Evolutionary conservation across 2,329 filamentous ascomycete genomes (phyloP).

Genomic region (Paracoccidioides brasiliensis): DNA sequence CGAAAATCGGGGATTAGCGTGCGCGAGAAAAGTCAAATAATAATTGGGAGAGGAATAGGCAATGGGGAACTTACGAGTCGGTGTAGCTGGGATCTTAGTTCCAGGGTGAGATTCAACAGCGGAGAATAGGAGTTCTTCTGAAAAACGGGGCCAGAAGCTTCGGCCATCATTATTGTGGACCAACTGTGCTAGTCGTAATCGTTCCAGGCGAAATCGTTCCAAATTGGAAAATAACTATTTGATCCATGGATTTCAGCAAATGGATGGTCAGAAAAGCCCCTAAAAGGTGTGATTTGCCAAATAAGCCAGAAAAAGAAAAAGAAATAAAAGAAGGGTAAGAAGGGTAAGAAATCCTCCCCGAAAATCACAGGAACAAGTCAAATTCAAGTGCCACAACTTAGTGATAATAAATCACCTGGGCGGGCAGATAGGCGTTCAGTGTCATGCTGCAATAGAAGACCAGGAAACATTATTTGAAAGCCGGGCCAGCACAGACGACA

Average conservation of each 20-base stretch:
- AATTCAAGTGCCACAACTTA: not conserved
- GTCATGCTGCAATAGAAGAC: not conserved
- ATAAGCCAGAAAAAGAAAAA: not conserved
- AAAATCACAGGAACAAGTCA: not conserved
- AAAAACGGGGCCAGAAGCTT: conserved; percentile 10
- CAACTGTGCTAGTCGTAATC: conserved; percentile 22
- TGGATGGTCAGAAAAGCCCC: conserved; percentile 9
- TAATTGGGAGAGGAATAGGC: not conserved
- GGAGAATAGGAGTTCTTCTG: not conserved
- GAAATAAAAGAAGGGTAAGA: not conserved
- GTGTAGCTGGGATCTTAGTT: not conserved
- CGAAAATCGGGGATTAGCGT: not conserved
- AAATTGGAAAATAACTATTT: conserved; percentile 30
- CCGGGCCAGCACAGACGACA: not conserved
- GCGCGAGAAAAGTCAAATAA: not conserved
- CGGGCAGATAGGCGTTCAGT: not conserved
- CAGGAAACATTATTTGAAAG: not conserved
- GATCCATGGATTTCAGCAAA: conserved; percentile 3
- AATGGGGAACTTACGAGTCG: not conserved
- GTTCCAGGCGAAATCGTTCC: conserved; percentile 23
- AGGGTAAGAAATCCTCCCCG: not conserved
- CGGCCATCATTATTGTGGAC: conserved; percentile 14
- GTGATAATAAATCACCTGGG: not conserved
- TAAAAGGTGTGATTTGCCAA: not conserved
- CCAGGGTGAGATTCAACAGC: not conserved